Evolutionary conservation across 1,284 basidiomycete genomes (phyloP).

Genomic region (Pseudozyma sp.): DNA sequence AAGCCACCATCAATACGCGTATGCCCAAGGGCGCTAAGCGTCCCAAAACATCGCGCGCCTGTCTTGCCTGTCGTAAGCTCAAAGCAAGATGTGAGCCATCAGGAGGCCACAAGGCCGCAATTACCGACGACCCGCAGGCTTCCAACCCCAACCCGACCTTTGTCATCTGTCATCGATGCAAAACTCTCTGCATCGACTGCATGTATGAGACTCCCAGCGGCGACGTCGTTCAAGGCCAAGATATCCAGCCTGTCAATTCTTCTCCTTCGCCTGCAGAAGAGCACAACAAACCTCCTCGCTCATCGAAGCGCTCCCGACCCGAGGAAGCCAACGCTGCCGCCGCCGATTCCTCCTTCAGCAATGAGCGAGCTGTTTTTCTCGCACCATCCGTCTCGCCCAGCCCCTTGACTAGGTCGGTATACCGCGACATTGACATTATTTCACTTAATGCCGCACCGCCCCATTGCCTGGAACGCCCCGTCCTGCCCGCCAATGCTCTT

Average conservation of each 20-base stretch:
- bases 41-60: conserved; percentile 46
- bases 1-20: conserved; percentile 40
- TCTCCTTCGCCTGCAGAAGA: conserved; percentile 27
- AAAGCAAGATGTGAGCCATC: conserved; percentile 47
- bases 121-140: conserved; percentile 21
- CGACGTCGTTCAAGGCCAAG: conserved; percentile 37
- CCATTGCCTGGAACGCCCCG: conserved; percentile 25
- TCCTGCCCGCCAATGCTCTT: conserved; percentile 27
- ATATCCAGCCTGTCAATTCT: conserved; percentile 5
- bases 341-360: conserved; percentile 20
- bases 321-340: conserved; percentile 12
- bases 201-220: conserved; percentile 36
- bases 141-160: conserved; percentile 9
- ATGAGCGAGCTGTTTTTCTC: conserved; percentile 43
- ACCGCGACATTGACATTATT: conserved; percentile 37
- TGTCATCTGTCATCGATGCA: conserved; percentile 49
- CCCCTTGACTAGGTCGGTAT: conserved; percentile 29
- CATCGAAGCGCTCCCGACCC: conserved; percentile 25
- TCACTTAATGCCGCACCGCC: conserved; percentile 21
- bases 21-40: conserved; percentile 54
- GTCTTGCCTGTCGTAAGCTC: conserved; percentile 50
- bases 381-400: conserved; percentile 37
- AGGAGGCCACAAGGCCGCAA: conserved; percentile 8
- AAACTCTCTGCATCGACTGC: conserved; percentile 51
- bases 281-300: conserved; percentile 15